Base-by-base conservation (phyloP, 352 stramenopile species). In the Hyaloperonospora brassicae region DNA sequence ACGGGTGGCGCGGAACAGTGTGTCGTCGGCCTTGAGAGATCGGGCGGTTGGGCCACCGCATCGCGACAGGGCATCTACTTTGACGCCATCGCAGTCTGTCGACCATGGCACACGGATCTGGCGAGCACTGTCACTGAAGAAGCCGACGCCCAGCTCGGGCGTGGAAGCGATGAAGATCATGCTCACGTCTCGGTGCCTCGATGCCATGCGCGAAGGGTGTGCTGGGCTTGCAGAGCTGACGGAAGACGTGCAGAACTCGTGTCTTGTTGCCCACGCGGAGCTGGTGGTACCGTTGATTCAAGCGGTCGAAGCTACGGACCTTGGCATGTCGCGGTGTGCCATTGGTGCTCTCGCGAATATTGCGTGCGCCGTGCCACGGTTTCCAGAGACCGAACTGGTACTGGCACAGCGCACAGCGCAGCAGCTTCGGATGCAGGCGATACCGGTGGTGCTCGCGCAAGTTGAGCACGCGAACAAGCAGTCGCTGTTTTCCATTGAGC, bases 91-190 rank as follows among this genome's bases (percentile, higher is more conserved):
- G 0, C 38, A 40, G 39, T 38, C 43, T 21, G 49, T 54, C 2
- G 69, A 76, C 2, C 57, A 68, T 22, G 79, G 70, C 35, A 69
- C 71, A 10, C 63, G 83, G 51, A 72, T 86, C 35, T 88, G 79
- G 79, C 68, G 68, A 25, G 79, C 76, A 27, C 61, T 86, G 6
- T 66, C 70, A 17, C 61, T 72, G 1, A 68, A 73, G 4, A 69
- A 67, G 23, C 63, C 63, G 12, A 83, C 73, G 21, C 74, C 76
- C 8, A 73, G 53, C 35, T 92, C 82, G 6, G 82, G 82, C 36
- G 72, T 89, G 8, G 78, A 90, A 31, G 79, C 79, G 21, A 88
- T 92, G 76, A 87, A 88, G 61, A 87, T 89, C 49, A 92, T 92
- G 82, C 56, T 92, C 21, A 87, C 78, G 8, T 90, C 79, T 25